A percentile compares a stretch with the other conserved stretches of the same genome.
phyloP scores from a whole-genome alignment of 768 basidiomycete genomes.

The Solioccasus polychromus region DNA sequence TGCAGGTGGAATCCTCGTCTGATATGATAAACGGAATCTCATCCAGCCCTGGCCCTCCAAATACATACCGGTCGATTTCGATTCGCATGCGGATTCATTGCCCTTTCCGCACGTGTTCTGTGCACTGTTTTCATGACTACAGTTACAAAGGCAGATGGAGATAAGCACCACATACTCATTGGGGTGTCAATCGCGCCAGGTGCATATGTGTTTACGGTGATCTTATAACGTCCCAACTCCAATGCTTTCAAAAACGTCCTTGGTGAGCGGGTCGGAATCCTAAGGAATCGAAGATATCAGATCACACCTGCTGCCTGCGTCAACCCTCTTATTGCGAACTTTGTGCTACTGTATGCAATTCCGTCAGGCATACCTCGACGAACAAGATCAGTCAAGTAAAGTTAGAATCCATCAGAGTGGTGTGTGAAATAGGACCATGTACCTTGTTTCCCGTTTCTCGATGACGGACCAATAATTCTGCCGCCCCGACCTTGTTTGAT shows the following conservation, averaged over 20 bases:
- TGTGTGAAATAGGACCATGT: not conserved
- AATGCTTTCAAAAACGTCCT: not conserved
- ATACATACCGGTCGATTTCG: no score
- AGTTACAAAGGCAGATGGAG: not conserved
- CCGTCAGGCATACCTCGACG: no score
- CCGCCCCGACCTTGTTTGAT: constrained; percentile 47
- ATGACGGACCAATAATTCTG: constrained; percentile 46
- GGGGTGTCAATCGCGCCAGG: constrained; percentile 32
- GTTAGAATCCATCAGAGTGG: no score
- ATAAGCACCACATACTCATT: constrained; percentile 30
- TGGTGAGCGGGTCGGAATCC: not conserved
- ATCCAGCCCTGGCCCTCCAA: not conserved
- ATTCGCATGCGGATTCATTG: no score
- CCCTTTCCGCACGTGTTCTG: no score
- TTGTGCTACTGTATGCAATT: constrained; percentile 35
- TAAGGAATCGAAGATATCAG: no score
- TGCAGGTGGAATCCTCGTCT: no score
- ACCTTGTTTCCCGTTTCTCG: constrained; percentile 1
- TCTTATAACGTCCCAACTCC: constrained; percentile 30
- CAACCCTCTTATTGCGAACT: constrained; percentile 39
- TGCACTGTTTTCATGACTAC: not conserved
- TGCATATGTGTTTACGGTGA: constrained; percentile 40
- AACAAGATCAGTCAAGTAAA: no score
- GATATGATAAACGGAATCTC: constrained; percentile 9
- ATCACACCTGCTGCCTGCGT: constrained; percentile 36